Percentiles rank a stretch among this genome's conserved stretches.
Evolutionary conservation across 1,284 basidiomycete species (phyloP).

Genomic region (Tilletia setariae): DNA sequence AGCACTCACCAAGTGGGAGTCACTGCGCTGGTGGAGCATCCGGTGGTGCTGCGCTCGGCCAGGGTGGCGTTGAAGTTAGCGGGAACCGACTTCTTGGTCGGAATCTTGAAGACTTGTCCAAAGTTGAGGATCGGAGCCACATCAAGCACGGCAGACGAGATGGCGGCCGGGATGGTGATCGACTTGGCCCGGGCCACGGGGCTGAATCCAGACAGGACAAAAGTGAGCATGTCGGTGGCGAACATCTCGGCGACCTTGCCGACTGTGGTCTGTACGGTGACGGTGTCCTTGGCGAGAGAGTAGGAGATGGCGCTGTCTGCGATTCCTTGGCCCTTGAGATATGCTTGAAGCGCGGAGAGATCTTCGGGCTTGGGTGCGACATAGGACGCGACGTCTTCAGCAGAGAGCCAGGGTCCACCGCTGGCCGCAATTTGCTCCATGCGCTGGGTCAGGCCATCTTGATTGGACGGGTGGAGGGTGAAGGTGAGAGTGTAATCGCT

Average conservation of each 20-base stretch:
- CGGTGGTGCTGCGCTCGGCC: neutral
- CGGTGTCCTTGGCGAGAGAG: constrained; percentile 8
- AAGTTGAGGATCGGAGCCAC: constrained; percentile 21
- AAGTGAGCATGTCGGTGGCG: constrained; percentile 17
- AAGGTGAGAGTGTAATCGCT: constrained; percentile 20
- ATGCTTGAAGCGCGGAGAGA: constrained; percentile 16
- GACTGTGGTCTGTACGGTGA: constrained; percentile 25
- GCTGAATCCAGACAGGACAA: neutral
- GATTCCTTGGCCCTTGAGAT: constrained; percentile 18
- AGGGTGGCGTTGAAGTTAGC: neutral
- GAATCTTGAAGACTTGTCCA: neutral
- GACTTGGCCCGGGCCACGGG: constrained; percentile 16
- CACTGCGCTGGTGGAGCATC: constrained; percentile 19
- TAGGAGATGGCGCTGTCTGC: constrained; percentile 7
- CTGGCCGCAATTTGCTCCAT: constrained; percentile 20
- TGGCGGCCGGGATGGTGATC: constrained; percentile 19
- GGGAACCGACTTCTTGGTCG: neutral
- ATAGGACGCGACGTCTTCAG: constrained; percentile 23
- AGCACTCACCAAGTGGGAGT: constrained; percentile 20
- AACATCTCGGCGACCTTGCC: constrained; percentile 20
- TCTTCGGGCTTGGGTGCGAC: constrained; percentile 15
- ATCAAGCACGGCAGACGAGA: constrained; percentile 17
- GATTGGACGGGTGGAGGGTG: constrained; percentile 16
- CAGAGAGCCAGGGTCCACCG: constrained; percentile 22
- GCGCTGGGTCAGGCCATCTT: constrained; percentile 20